A percentile compares a stretch with the other conserved stretches of the same genome.
phyloP scores from a whole-genome alignment of 106 monocot genomes.

The Apostasia shenzhenica region DNA sequence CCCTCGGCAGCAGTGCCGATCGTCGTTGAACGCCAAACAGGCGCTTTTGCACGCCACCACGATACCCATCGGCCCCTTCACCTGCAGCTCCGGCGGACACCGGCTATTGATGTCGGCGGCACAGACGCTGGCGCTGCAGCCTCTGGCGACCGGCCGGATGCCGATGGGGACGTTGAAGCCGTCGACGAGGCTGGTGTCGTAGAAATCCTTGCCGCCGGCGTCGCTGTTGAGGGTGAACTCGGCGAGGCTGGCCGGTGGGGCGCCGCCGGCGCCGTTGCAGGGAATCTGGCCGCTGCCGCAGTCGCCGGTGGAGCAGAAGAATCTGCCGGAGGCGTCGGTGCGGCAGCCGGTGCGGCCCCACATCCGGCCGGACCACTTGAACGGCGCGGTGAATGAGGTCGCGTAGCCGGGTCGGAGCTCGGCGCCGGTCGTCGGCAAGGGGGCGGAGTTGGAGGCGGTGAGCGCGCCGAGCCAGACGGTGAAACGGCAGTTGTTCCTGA shows the following conservation, averaged over 20 bases:
- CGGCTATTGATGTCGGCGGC: constrained; percentile 23
- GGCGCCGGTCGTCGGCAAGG: constrained; percentile 32
- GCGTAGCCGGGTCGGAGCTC: constrained; percentile 16
- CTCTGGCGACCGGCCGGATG: constrained; percentile 27
- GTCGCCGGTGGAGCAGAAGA: constrained; percentile 41
- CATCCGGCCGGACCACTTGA: constrained; percentile 48
- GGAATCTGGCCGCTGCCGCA: constrained; percentile 31
- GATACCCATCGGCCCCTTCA: constrained; percentile 5
- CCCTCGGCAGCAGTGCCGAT: constrained; percentile 44
- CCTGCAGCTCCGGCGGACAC: constrained; percentile 24
- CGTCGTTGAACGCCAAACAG: constrained; percentile 31
- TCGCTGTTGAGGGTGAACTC: constrained; percentile 45
- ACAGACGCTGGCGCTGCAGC: constrained; percentile 25
- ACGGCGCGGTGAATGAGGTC: constrained; percentile 20
- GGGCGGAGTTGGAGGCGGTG: constrained; percentile 21
- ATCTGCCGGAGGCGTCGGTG: constrained; percentile 14
- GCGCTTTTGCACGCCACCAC: constrained; percentile 50
- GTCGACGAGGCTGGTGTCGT: constrained; percentile 53
- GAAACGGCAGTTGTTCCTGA: constrained; percentile 14
- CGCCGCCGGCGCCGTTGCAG: constrained; percentile 43
- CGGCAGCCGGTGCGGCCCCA: constrained; percentile 45
- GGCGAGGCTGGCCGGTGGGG: constrained; percentile 47
- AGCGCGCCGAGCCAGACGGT: constrained; percentile 54
- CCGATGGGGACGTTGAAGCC: constrained; percentile 33
- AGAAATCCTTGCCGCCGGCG: constrained; percentile 28